phyloP scores from a whole-genome alignment of 2,329 filamentous ascomycete genomes.

The Fusarium devonianum region DNA sequence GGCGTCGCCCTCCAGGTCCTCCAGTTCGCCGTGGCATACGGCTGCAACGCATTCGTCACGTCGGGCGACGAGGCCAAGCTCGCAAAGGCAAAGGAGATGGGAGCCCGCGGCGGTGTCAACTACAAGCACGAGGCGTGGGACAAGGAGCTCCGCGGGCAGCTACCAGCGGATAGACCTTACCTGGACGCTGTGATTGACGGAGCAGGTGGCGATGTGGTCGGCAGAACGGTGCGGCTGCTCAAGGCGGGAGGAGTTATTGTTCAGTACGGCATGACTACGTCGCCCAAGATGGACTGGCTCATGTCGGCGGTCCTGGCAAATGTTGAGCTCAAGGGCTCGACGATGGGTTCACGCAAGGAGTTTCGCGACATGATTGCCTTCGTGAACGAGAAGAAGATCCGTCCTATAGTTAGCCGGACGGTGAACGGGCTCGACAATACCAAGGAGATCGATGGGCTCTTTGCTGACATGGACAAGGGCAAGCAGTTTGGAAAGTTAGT shows the following conservation, averaged over 20 bases:
- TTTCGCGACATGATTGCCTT: slow-evolving; percentile 92
- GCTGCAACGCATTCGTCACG: slow-evolving; percentile 82
- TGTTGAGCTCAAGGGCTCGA: slow-evolving; percentile 83
- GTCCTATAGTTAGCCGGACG: slow-evolving; percentile 78
- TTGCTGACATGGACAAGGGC: slow-evolving; percentile 86
- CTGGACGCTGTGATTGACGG: slow-evolving; percentile 90
- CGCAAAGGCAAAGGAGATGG: slow-evolving; percentile 71
- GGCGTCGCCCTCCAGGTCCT: slow-evolving; percentile 86
- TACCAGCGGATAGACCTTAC: slow-evolving; percentile 71
- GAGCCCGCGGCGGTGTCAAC: slow-evolving; percentile 80
- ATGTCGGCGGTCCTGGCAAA: slow-evolving; percentile 89
- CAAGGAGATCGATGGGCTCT: slow-evolving; percentile 80
- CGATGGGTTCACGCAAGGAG: slow-evolving; percentile 90
- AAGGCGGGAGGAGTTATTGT: slow-evolving; percentile 85
- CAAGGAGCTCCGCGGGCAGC: slow-evolving; percentile 68
- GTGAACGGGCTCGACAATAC: slow-evolving; percentile 78
- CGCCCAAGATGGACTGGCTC: slow-evolving; percentile 83
- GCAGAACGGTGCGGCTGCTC: slow-evolving; percentile 70
- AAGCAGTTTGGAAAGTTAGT: slow-evolving; percentile 94
- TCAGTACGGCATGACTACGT: slow-evolving; percentile 89
- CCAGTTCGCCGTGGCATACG: slow-evolving; percentile 77
- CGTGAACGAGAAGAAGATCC: slow-evolving; percentile 75
- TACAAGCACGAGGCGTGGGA: slow-evolving; percentile 87
- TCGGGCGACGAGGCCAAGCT: slow-evolving; percentile 80
- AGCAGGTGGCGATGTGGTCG: slow-evolving; percentile 85